Evolutionary conservation across 768 basidiomycete genomes (phyloP), one percentile per base, ranked within the genome.

Genomic region (Agrocybe pediades): DNA sequence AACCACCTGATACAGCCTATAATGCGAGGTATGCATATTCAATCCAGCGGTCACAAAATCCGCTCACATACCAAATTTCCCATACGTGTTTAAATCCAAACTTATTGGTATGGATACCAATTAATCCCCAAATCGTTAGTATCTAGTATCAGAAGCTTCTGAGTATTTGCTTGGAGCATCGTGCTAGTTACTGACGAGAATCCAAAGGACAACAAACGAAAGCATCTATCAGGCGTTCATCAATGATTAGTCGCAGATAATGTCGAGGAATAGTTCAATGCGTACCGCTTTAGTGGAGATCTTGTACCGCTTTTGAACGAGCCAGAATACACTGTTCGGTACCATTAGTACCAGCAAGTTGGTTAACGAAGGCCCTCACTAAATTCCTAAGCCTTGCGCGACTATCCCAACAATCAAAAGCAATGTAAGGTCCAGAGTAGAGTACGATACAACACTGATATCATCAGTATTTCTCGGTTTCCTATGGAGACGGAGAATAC

Each of bases 51-150:
- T 16, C 21, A 49, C 44, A 33, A 47, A 43, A 25, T 53, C 30
- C 24, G 43, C 46, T 43, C 5, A 51, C 69, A 51, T 58, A 84
- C 85, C 87, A 88, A 25, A 88, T 82, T 66, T 91, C 90, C 88
- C 89, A 91, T 54, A 85, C 81, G 62, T 91, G 86, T 68, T 92
- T 88, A 73, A 90, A 91, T 11, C 88, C 89, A 62, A 92, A 86
- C 41, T 80, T 84, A 61, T 82, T 67, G 15, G 87, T 88, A 59
- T 85, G 85, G 1, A 90, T 79, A n/a, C 89, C 88, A 58, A 87
- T 82, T 21, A 91, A 80, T 33, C 88, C 88, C 88, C 88, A 91
- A 4, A 85, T 60, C 9, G 84, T 86, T 43, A 89, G 66, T 19
- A 88, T 68, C 85, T 87, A 41, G 15, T 23, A 11, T 27, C 20